Conservation (phyloP, 371 early-diverging fungal genomes). For the Coemansia sp. region DNA sequence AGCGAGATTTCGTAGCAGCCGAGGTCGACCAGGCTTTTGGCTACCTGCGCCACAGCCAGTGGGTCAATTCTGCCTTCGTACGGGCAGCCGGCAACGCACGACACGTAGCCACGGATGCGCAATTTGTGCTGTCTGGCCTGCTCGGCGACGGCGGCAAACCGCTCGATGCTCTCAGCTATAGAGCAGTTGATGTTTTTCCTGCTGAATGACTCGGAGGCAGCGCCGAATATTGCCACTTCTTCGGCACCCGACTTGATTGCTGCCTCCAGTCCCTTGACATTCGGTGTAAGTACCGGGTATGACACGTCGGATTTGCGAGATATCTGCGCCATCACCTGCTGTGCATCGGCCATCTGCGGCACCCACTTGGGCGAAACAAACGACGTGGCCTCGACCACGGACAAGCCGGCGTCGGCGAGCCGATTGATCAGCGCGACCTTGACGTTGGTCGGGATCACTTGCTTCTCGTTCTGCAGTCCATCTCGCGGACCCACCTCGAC, state of each 20-base stretch:
- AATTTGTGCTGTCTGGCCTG: slow-evolving; percentile 70
- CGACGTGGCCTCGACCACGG: slow-evolving; percentile 87
- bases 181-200: slow-evolving; percentile 92
- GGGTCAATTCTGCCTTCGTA: slow-evolving; percentile 84
- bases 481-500: slow-evolving; percentile 96
- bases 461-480: slow-evolving; percentile 96
- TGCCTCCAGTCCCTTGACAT: slow-evolving; percentile 79
- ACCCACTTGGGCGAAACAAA: slow-evolving; percentile 99
- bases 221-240: slow-evolving; percentile 95
- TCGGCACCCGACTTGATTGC: slow-evolving; percentile 77
- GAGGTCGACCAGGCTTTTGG: slow-evolving; percentile 75
- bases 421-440: slow-evolving; percentile 85
- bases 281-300: slow-evolving; percentile 94
- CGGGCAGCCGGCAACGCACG: slow-evolving; percentile 93
- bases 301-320: slow-evolving; percentile 59
- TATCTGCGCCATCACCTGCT: slow-evolving; percentile 72
- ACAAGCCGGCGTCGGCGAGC: slow-evolving; percentile 80
- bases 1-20: slow-evolving; percentile 97
- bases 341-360: slow-evolving; percentile 93
- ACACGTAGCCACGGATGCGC: slow-evolving; percentile 85
- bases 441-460: slow-evolving; percentile 72
- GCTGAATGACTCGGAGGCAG: slow-evolving; percentile 75
- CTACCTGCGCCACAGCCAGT: slow-evolving; percentile 69
- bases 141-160: slow-evolving; percentile 71
- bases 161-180: slow-evolving; percentile 75